These are phyloP conservation scores for Blastobotrys arbuscula DNA, from an alignment of 1,139 yeast species.

Conservation along the genomic window DNA sequence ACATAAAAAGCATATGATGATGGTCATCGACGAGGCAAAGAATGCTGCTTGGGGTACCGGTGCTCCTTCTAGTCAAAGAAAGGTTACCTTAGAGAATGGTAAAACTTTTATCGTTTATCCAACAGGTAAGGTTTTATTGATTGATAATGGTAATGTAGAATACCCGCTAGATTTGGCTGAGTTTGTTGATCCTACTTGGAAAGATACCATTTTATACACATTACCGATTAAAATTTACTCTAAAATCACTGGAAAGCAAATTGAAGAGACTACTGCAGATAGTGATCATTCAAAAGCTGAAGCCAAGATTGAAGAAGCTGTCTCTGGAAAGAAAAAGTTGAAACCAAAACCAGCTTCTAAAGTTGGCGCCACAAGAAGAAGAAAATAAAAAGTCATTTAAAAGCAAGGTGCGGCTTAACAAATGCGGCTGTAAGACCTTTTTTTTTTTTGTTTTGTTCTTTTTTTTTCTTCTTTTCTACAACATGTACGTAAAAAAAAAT, in stretches of 20 bases:
- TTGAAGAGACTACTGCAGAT: slow-evolving; percentile 1
- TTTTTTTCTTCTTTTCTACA: too few species aligned
- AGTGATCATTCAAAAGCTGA: slow-evolving; percentile 6
- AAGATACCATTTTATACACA: slow-evolving; percentile 51
- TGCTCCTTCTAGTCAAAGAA: slow-evolving; percentile 30
- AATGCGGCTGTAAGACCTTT: too few species aligned
- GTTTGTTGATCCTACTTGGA: slow-evolving; percentile 43
- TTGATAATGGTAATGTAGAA: slow-evolving; percentile 51
- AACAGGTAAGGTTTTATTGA: slow-evolving; percentile 61
- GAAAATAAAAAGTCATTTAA: too few species aligned
- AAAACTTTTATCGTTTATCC: slow-evolving; percentile 59
- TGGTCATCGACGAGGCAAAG: slow-evolving; percentile 29
- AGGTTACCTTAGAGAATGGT: slow-evolving; percentile 42
- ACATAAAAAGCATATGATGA: slow-evolving; percentile 50
- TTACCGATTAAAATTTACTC: slow-evolving; percentile 23
- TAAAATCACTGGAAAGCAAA: slow-evolving; percentile 20
- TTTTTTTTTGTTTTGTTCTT: too few species aligned
- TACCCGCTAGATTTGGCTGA: slow-evolving; percentile 35
- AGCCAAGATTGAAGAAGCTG: slow-evolving; percentile 10
- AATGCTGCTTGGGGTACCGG: slow-evolving; percentile 47
- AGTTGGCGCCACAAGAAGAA: slow-evolving; percentile 25
- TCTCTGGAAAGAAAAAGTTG: slow-evolving; percentile 16
- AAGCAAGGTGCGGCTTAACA: not conserved
- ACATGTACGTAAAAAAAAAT: not conserved
- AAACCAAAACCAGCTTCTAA: slow-evolving; percentile 26